Conservation (phyloP, 2,329 filamentous ascomycete genomes). For the Colletotrichum navitas region DNA sequence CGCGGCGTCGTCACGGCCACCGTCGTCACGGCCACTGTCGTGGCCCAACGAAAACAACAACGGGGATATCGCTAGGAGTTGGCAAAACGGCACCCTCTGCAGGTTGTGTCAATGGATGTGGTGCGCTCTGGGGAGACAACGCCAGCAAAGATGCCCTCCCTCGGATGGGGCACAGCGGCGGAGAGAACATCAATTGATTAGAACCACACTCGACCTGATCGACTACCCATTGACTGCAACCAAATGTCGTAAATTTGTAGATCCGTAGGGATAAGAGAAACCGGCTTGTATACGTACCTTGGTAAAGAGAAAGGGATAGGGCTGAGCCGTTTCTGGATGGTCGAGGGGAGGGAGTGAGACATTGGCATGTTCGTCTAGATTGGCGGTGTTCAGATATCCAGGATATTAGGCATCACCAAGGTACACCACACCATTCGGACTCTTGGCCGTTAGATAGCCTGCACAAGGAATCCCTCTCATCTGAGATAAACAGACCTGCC, state of each 20-base stretch:
- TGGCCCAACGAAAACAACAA: neutral
- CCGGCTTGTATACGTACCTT: neutral
- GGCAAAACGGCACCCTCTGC: neutral
- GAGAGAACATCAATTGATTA: neutral
- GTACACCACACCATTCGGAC: neutral
- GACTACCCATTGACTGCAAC: slow-evolving; percentile 21
- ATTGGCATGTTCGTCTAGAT: neutral
- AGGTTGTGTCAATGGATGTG: neutral
- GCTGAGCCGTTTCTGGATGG: slow-evolving; percentile 4
- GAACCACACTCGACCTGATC: neutral
- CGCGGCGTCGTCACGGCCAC: neutral
- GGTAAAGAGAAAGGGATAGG: neutral
- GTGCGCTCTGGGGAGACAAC: neutral
- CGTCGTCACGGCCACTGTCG: neutral
- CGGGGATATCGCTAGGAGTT: neutral
- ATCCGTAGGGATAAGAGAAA: neutral
- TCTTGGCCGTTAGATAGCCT: neutral
- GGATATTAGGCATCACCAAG: neutral
- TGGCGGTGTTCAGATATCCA: neutral
- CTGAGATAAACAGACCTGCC: neutral
- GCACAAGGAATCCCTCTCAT: neutral
- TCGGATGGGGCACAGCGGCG: slow-evolving; percentile 8
- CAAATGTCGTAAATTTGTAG: neutral
- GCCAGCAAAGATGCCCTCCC: slow-evolving; percentile 14
- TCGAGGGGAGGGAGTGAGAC: neutral